A percentile compares a stretch with the other conserved stretches of the same genome.
These are phyloP conservation scores for Sonneratia caseolaris DNA, from an alignment of 345 rosid species.

Conservation along the genomic window DNA sequence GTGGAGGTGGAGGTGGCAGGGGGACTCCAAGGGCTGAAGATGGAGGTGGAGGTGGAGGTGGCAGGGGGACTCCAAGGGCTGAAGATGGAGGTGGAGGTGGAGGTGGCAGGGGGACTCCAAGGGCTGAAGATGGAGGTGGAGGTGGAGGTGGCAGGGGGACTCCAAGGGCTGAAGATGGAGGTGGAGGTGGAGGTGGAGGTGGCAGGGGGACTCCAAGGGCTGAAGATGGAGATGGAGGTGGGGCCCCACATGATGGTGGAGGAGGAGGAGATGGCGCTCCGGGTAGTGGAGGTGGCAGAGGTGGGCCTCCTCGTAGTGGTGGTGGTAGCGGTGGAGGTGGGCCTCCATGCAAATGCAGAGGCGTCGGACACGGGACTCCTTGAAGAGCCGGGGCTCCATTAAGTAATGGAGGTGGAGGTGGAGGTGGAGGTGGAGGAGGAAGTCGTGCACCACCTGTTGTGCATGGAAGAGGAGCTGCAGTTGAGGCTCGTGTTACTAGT, in stretches of 20 bases:
- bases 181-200: too few relatives aligned
- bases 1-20: conserved; percentile 13
- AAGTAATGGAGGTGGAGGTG: conserved; percentile 23
- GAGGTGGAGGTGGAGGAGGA: conserved; percentile 25
- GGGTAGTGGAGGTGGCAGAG: conserved; percentile 11
- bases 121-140: too few relatives aligned
- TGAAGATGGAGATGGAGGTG: too few relatives aligned
- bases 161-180: too few relatives aligned
- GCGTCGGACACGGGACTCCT: conserved; percentile 31
- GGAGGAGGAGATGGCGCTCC: too few relatives aligned
- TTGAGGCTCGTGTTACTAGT: conserved; percentile 17
- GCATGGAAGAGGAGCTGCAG: conserved; percentile 15
- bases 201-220: too few relatives aligned
- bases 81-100: too few relatives aligned
- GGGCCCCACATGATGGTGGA: too few relatives aligned
- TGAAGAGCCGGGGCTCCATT: conserved; percentile 10
- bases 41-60: too few relatives aligned
- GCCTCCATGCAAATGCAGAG: conserved; percentile 22
- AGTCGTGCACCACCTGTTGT: conserved; percentile 2
- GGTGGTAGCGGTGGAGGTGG: conserved; percentile 31
- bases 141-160: too few relatives aligned
- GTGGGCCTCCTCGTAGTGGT: conserved; percentile 16
- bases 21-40: conserved; percentile 8
- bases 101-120: too few relatives aligned
- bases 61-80: too few relatives aligned